Evolutionary conservation across 2,329 filamentous ascomycete species (phyloP).

Genomic region (Epichloe coenophiala): DNA sequence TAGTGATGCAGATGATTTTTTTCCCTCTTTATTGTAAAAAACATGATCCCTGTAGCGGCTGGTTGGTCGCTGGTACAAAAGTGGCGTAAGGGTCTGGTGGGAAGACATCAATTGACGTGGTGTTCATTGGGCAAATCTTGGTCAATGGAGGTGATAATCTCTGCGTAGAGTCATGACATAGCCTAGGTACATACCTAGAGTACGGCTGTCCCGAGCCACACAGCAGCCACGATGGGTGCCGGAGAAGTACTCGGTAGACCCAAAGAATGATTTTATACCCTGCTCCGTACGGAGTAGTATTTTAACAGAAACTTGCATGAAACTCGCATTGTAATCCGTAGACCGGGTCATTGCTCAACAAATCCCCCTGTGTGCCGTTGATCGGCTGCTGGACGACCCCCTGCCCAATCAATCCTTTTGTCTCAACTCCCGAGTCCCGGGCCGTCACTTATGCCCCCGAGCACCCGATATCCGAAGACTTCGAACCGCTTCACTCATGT

Average conservation of each 20-base stretch:
- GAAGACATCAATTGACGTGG: neutral
- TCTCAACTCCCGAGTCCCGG: neutral
- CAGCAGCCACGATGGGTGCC: too few species aligned
- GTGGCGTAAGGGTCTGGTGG: neutral
- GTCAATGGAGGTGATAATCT: too few species aligned
- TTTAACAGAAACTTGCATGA: too few species aligned
- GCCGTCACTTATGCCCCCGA: neutral
- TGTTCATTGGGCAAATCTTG: neutral
- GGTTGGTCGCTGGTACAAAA: neutral
- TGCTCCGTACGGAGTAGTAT: too few species aligned
- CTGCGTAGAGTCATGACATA: too few species aligned
- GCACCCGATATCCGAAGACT: neutral
- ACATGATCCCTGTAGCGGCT: neutral
- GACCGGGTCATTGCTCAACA: too few species aligned
- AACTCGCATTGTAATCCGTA: too few species aligned
- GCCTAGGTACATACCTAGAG: too few species aligned
- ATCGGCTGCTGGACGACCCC: neutral
- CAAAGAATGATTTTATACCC: too few species aligned
- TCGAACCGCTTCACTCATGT: neutral
- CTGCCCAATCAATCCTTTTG: neutral
- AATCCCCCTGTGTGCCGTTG: neutral
- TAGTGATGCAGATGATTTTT: too few species aligned
- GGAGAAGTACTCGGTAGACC: too few species aligned
- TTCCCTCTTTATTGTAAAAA: neutral
- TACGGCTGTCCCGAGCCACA: too few species aligned